A percentile compares a stretch with the other conserved stretches of the same genome.
phyloP scores from a whole-genome alignment of 140 eudicot species.

The Anethum foeniculum region DNA sequence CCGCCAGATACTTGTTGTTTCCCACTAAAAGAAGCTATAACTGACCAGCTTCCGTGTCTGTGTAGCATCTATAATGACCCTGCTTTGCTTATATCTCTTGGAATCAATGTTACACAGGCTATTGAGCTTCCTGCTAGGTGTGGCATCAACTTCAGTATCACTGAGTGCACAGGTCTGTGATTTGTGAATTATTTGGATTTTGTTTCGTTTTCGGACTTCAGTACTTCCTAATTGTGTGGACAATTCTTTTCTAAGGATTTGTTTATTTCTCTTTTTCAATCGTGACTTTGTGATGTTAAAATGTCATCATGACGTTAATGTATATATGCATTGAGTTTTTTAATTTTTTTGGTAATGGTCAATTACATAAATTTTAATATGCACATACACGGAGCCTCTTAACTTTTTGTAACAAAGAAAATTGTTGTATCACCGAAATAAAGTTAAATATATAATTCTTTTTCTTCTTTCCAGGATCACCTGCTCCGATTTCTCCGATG shows the following conservation, averaged over 20 bases:
- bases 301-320: too few species aligned
- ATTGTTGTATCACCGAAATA: neutral
- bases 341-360: neutral
- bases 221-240: neutral
- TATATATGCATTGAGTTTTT: too few species aligned
- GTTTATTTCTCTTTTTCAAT: neutral
- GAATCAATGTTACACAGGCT: conserved; percentile 38
- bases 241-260: too few species aligned
- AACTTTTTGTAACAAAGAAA: neutral
- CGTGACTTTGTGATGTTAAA: neutral
- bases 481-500: conserved; percentile 21
- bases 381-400: neutral
- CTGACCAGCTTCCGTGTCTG: conserved; percentile 37
- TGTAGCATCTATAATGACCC: conserved; percentile 46
- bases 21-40: conserved; percentile 47
- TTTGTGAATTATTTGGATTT: neutral
- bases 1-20: conserved; percentile 50
- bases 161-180: conserved; percentile 21
- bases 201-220: neutral
- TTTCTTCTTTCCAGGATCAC: conserved; percentile 25
- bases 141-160: conserved; percentile 26
- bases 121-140: conserved; percentile 40
- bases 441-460: neutral
- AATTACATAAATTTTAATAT: too few species aligned
- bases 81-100: neutral